Evolutionary conservation across 2,329 filamentous ascomycete species (phyloP).

Genomic region (Aspergillus novoparasiticus): DNA sequence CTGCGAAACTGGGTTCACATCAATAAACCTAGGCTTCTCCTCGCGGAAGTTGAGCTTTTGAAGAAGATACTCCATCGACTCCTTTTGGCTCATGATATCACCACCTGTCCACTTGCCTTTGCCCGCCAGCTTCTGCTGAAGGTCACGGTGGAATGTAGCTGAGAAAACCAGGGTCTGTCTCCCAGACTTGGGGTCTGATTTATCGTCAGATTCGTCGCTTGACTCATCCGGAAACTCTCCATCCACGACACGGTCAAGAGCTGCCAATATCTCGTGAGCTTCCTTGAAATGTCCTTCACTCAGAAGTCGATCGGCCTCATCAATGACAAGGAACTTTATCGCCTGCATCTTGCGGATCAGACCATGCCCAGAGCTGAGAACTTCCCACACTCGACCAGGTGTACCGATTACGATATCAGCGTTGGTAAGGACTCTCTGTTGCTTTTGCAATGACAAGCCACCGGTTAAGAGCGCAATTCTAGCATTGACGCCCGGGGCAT

Average conservation of each 20-base stretch:
- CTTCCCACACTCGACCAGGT: slow-evolving; percentile 91
- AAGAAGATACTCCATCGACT: slow-evolving; percentile 90
- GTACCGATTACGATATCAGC: slow-evolving; percentile 94
- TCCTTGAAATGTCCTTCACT: slow-evolving; percentile 96
- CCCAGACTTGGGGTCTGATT: slow-evolving; percentile 32
- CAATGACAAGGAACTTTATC: slow-evolving; percentile 82
- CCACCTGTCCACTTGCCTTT: slow-evolving; percentile 63
- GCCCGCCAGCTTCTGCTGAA: slow-evolving; percentile 87
- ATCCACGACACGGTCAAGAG: slow-evolving; percentile 69
- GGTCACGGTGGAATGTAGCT: slow-evolving; percentile 86
- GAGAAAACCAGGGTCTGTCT: slow-evolving; percentile 95
- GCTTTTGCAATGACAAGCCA: slow-evolving; percentile 91
- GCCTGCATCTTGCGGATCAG: slow-evolving; percentile 70
- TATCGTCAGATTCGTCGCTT: slow-evolving; percentile 44
- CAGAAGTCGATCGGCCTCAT: slow-evolving; percentile 90
- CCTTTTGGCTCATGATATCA: slow-evolving; percentile 69
- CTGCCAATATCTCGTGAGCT: slow-evolving; percentile 80
- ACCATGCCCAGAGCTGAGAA: slow-evolving; percentile 74
- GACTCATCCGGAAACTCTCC: slow-evolving; percentile 32
- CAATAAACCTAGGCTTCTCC: slow-evolving; percentile 83
- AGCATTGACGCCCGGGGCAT: slow-evolving; percentile 62
- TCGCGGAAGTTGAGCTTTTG: slow-evolving; percentile 87
- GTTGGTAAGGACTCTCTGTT: slow-evolving; percentile 78
- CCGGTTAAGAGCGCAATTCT: slow-evolving; percentile 85
- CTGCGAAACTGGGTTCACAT: slow-evolving; percentile 84